Evolutionary conservation across 768 basidiomycete species (phyloP).

Genomic region (Pulveroboletus ravenelii): DNA sequence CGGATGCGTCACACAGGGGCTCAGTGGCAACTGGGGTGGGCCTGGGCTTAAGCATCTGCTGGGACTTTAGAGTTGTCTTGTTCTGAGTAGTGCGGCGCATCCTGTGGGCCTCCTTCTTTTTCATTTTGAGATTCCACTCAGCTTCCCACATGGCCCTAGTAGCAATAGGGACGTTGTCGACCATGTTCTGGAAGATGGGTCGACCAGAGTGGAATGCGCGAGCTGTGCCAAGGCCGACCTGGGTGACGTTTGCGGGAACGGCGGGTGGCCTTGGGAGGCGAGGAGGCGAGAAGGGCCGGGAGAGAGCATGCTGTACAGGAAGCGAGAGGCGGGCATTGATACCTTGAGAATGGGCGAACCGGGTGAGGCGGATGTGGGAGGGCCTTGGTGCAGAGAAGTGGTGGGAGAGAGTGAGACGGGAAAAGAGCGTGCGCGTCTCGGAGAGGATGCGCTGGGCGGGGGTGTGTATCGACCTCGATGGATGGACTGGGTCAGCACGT

Average conservation of each 20-base stretch:
- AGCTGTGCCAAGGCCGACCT: constrained; percentile 73
- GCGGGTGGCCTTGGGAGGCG: constrained; percentile 55
- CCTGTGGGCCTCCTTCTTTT: constrained; percentile 36
- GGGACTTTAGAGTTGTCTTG: constrained; percentile 16
- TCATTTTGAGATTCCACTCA: constrained; percentile 59
- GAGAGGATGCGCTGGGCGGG: constrained; percentile 47
- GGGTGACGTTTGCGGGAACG: constrained; percentile 48
- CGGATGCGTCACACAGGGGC: constrained; percentile 28
- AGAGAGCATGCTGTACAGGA: constrained; percentile 49
- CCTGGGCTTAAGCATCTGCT: constrained; percentile 29
- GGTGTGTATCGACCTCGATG: constrained; percentile 43
- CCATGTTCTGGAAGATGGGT: constrained; percentile 75
- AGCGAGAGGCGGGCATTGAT: constrained; percentile 58
- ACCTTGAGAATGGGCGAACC: constrained; percentile 21
- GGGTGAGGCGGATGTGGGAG: constrained; percentile 11
- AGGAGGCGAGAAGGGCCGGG: constrained; percentile 39
- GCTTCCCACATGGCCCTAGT: constrained; percentile 70
- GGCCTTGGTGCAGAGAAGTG: constrained; percentile 21
- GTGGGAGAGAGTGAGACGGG: constrained; percentile 51
- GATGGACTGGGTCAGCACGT: background rate
- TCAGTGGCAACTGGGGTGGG: constrained; percentile 4
- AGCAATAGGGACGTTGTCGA: constrained; percentile 75
- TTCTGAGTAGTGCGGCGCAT: constrained; percentile 22
- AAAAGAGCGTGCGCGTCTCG: constrained; percentile 51
- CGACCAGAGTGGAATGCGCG: constrained; percentile 71